Percentiles rank a stretch among this genome's conserved stretches.
Evolutionary conservation across 2,329 filamentous ascomycete species (phyloP).

Genomic region (Nemania serpens): DNA sequence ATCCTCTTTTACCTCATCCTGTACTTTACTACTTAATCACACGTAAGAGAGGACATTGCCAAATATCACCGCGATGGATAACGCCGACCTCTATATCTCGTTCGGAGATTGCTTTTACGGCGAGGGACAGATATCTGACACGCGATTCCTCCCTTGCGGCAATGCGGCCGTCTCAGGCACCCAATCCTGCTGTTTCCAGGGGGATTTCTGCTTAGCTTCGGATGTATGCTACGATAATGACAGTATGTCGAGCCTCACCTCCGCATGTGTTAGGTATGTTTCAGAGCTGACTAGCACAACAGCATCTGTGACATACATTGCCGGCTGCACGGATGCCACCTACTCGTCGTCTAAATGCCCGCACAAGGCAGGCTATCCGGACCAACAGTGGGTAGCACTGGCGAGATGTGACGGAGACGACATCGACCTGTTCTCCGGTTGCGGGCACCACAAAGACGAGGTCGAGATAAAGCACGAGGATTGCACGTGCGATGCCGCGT

Average conservation of each 20-base stretch:
- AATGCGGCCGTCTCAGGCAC: conserved; percentile 32
- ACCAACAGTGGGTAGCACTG: conserved; percentile 36
- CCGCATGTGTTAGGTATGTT: background rate
- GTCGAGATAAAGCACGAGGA: conserved; percentile 33
- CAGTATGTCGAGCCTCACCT: conserved; percentile 21
- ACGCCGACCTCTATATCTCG: conserved; percentile 31
- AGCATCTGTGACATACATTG: conserved; percentile 36
- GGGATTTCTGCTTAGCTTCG: conserved; percentile 33
- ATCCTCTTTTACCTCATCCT: background rate
- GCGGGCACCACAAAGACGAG: conserved; percentile 28
- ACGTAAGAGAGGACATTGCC: background rate
- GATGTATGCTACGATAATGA: conserved; percentile 35
- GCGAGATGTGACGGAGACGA: conserved; percentile 36
- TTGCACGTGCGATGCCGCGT: conserved; percentile 33
- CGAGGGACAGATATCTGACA: conserved; percentile 32
- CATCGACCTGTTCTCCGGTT: conserved; percentile 34
- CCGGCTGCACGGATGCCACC: conserved; percentile 35
- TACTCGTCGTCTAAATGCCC: conserved; percentile 32
- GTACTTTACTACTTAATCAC: background rate
- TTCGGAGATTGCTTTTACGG: conserved; percentile 34
- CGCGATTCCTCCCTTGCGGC: conserved; percentile 34
- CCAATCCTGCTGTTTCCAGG: conserved; percentile 34
- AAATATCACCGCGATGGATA: conserved; percentile 18
- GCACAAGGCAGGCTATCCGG: conserved; percentile 33
- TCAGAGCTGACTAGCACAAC: conserved; percentile 16